Evolutionary conservation across 176 grass and related monocot genomes (phyloP).

Genomic region (Thinopyrum elongatum): DNA sequence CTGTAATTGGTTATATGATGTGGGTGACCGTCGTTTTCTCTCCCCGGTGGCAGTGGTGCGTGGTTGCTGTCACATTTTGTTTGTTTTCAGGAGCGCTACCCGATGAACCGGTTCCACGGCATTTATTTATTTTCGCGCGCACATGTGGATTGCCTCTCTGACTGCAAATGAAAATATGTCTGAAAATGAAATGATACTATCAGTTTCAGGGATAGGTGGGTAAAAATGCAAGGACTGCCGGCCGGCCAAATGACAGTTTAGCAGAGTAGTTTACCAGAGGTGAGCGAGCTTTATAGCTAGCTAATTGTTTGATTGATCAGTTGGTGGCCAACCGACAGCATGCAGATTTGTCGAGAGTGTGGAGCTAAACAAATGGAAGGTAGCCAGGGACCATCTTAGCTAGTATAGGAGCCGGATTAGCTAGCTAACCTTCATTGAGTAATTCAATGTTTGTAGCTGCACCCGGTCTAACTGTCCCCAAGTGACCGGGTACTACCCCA

Average conservation of each 20-base stretch:
- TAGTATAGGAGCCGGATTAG: background rate
- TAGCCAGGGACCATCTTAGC: background rate
- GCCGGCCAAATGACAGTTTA: too few relatives aligned
- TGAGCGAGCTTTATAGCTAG: background rate
- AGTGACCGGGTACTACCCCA: too few relatives aligned
- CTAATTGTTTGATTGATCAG: background rate
- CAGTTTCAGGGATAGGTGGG: too few relatives aligned
- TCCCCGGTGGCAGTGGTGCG: background rate
- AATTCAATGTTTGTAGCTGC: background rate
- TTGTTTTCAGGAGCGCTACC: background rate
- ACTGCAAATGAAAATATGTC: too few relatives aligned
- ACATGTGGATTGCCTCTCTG: background rate
- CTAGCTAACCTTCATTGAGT: background rate
- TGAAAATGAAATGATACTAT: too few relatives aligned
- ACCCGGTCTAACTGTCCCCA: too few relatives aligned
- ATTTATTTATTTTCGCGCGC: background rate
- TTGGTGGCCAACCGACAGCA: background rate
- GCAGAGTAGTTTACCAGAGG: background rate
- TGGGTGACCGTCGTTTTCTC: background rate
- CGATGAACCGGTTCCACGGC: slow-evolving; percentile 1
- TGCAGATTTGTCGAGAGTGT: background rate
- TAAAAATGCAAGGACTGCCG: too few relatives aligned
- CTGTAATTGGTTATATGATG: background rate
- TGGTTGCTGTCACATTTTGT: background rate
- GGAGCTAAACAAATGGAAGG: background rate